Percentiles rank a stretch among this genome's conserved stretches.
These are phyloP conservation scores for Trypanosoma caninum DNA, from an alignment of 208 protist genomes.

Conservation along the genomic window DNA sequence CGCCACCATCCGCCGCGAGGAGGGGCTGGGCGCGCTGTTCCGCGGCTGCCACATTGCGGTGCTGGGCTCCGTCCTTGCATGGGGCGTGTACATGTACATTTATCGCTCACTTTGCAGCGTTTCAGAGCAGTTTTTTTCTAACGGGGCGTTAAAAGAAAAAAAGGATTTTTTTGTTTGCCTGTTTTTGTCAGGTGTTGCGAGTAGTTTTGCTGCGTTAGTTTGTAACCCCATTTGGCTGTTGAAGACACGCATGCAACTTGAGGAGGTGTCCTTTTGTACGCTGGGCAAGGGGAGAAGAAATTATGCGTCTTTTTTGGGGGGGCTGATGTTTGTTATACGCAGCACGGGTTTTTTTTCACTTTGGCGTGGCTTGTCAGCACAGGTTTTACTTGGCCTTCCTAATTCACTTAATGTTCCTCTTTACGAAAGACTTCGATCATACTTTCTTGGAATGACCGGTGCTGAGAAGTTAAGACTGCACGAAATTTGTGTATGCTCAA, in stretches of 20 bases:
- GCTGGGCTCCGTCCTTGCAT: constrained; percentile 49
- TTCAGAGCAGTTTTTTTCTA: constrained; percentile 19
- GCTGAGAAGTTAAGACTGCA: constrained; percentile 30
- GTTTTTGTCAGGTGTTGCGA: constrained; percentile 59
- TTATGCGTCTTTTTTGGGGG: constrained; percentile 57
- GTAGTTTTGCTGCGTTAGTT: constrained; percentile 45
- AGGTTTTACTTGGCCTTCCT: constrained; percentile 74
- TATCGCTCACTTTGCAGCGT: constrained; percentile 53
- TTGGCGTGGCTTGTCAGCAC: constrained; percentile 75
- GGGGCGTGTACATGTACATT: constrained; percentile 88
- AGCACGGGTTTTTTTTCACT: constrained; percentile 57
- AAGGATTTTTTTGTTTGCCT: constrained; percentile 45
- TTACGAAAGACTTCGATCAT: constrained; percentile 74
- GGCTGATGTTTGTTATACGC: constrained; percentile 50
- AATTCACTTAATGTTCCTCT: constrained; percentile 81
- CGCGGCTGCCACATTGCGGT: constrained; percentile 70
- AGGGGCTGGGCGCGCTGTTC: constrained; percentile 61
- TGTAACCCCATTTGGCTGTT: constrained; percentile 89
- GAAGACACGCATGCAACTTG: constrained; percentile 88
- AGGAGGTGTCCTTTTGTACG: constrained; percentile 1
- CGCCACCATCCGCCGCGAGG: constrained; percentile 37
- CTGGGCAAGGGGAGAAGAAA: constrained; percentile 10
- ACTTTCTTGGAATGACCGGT: constrained; percentile 8
- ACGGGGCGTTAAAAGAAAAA: neutral
- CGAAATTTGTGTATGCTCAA: constrained; percentile 65